Conservation (phyloP, 805 yeast species). For the Sugiyamaella smithiae region DNA sequence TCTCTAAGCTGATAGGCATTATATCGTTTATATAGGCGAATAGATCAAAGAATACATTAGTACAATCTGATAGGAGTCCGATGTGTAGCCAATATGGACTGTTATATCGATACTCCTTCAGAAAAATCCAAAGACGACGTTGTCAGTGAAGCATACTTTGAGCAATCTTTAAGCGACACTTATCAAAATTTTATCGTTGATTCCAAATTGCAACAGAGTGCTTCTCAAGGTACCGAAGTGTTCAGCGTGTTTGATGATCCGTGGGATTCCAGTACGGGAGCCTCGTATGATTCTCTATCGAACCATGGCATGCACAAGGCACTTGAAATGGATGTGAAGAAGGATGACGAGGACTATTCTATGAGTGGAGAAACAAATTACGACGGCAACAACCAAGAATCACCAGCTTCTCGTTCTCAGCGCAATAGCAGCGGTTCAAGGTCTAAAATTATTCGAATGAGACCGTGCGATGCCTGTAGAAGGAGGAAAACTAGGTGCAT, state of each 20-base stretch:
- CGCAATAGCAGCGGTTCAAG: background rate
- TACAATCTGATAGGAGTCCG: too few relatives aligned
- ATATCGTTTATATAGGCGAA: too few relatives aligned
- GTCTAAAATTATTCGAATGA: conserved; percentile 23
- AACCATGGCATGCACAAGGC: too few relatives aligned
- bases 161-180: background rate
- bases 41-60: too few relatives aligned
- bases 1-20: too few relatives aligned
- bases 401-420: background rate
- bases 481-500: conserved; percentile 78
- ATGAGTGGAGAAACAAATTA: background rate
- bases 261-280: background rate
- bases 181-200: background rate
- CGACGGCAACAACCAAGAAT: background rate
- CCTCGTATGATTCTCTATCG: background rate
- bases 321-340: too few relatives aligned
- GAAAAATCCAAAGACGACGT: background rate
- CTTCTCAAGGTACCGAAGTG: conserved; percentile 1
- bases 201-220: background rate
- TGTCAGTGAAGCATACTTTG: background rate
- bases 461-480: conserved; percentile 84
- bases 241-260: background rate
- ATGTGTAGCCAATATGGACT: background rate
- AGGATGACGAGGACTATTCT: background rate
- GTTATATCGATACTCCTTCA: background rate